Conservation (phyloP, 371 early-diverging fungal genomes). For the Cokeromyces recurvatus region DNA sequence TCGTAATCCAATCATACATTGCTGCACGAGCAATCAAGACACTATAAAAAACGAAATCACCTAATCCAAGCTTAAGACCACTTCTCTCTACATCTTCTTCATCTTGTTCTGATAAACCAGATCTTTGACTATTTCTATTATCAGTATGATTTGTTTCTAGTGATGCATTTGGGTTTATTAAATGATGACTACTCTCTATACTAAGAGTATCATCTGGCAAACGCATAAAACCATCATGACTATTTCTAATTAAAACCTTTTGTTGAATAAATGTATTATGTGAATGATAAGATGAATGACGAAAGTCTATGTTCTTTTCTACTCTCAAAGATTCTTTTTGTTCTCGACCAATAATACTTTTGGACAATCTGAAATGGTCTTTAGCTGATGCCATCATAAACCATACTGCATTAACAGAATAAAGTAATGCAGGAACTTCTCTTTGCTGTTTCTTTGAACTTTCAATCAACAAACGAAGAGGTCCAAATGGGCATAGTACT, state of each 20-base stretch:
- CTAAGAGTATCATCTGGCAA: constrained; percentile 22
- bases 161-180: no score
- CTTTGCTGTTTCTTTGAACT: constrained; percentile 66
- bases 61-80: constrained; percentile 81
- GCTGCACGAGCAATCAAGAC: constrained; percentile 83
- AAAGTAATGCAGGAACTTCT: constrained; percentile 79
- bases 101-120: no score
- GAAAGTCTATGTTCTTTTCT: background rate
- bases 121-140: no score
- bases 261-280: constrained; percentile 1
- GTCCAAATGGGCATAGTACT: constrained; percentile 89
- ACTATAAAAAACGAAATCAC: constrained; percentile 90
- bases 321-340: background rate
- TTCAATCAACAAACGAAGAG: constrained; percentile 78
- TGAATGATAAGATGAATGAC: background rate
- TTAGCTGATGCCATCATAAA: constrained; percentile 65
- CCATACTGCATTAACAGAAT: constrained; percentile 74
- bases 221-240: constrained; percentile 24
- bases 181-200: no score
- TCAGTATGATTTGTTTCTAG: no score
- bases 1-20: constrained; percentile 85
- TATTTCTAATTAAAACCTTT: constrained; percentile 1
- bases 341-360: constrained; percentile 1
- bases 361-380: constrained; percentile 11
- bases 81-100: constrained; percentile 42